Base-by-base conservation (phyloP, 768 basidiomycete genomes). In the Baorangia bicolor region DNA sequence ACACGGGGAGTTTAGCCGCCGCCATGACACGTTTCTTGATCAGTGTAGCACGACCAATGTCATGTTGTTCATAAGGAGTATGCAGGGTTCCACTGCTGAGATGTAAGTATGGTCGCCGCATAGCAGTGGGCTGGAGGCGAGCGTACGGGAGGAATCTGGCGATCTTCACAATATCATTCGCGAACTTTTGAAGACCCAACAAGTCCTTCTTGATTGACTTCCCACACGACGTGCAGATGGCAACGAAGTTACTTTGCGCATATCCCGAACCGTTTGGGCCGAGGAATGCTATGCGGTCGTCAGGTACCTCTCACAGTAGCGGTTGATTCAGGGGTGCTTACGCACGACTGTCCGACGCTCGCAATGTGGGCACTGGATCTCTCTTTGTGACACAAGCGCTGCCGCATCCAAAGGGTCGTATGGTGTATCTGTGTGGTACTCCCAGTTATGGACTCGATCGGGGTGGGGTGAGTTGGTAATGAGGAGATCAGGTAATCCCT, bases 211-310 rank as follows among this genome's bases (percentile, higher is more conserved):
- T 77, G 28, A 84, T 76, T 0, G 38, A 42, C 38, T 66, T 61
- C 0, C 38, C 20, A 50, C 81, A 84, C 3, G 35, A 27, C 2
- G 42, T 23, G 50, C 82, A 84, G 12, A 4, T 9, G 0, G 57
- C 34, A 1, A 10, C 46, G 47, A 84, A 84, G 0, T 64, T 59
- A 4, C 67, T 65, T 55, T 83, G 82, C 2, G 78, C 64, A 55
- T 83, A 83, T 1, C 83, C 83, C 0, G 67, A 72, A 5, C 77
- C 81, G 0, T 58, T 37, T 5, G 56, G 43, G 5, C 63, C 71
- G 55, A 79, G 58, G 38, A 76, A 76, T 4, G 75, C 81, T 82
- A 31, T 10, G 12, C 12, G 3, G 27, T 21, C 6, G 40, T 58
- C 31, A 65, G 30, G n/a, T 13, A n/a, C 20, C 2, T 21, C 6